Conservation (phyloP, 164 flowering plant genomes). For the Umbellularia californica region DNA sequence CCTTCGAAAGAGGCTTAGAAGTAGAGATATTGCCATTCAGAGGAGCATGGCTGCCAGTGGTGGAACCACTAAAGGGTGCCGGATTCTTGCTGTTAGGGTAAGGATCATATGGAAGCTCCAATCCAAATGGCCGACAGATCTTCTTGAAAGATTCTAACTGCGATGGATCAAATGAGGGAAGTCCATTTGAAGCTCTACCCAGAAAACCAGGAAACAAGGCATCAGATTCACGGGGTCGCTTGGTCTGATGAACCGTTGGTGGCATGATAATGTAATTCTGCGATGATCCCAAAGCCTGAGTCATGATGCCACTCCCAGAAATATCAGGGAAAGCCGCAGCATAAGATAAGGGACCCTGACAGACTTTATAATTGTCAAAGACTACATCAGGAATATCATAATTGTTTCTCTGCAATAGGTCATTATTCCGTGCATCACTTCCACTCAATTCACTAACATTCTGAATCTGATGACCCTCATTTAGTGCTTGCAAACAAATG, state of each 20-base stretch:
- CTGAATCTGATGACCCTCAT: constrained; percentile 42
- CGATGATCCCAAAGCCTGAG: constrained; percentile 40
- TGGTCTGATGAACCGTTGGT: constrained; percentile 36
- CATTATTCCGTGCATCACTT: constrained; percentile 34
- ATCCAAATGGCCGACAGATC: constrained; percentile 36
- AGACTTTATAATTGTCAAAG: constrained; percentile 45
- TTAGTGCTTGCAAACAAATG: constrained; percentile 36
- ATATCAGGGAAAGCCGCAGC: constrained; percentile 44
- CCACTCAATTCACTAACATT: constrained; percentile 23
- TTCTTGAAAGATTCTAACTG: constrained; percentile 36
- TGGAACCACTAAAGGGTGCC: constrained; percentile 19
- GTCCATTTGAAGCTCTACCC: constrained; percentile 25
- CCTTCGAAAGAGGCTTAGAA: constrained; percentile 62
- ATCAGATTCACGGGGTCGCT: constrained; percentile 54
- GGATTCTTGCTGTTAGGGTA: constrained; percentile 18
- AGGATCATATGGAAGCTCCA: constrained; percentile 35
- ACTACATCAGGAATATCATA: constrained; percentile 55
- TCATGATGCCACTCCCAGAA: constrained; percentile 37
- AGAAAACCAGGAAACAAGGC: constrained; percentile 28
- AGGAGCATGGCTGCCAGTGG: constrained; percentile 69
- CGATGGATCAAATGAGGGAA: constrained; percentile 35
- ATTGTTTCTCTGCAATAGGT: constrained; percentile 33
- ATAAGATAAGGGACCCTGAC: constrained; percentile 35
- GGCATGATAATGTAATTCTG: constrained; percentile 34
- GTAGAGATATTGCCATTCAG: constrained; percentile 81